Evolutionary conservation across 1,139 yeast species (phyloP).

Genomic region (Meyerozyma carpophila): DNA sequence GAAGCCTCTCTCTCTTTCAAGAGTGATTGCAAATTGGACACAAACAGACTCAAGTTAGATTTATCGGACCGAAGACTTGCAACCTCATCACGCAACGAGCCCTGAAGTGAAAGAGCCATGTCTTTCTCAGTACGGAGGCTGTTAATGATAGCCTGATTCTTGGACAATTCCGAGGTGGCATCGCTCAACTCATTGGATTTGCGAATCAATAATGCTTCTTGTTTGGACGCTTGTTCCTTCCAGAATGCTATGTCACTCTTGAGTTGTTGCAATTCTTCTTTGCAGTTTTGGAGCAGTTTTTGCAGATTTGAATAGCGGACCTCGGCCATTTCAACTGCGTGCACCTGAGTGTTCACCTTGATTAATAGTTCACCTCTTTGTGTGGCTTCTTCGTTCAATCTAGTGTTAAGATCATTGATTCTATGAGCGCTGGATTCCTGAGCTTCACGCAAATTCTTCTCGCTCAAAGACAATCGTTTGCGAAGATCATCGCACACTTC

Average conservation of each 20-base stretch:
- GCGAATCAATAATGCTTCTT: conserved; percentile 47
- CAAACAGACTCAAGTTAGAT: conserved; percentile 50
- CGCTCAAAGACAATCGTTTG: conserved; percentile 23
- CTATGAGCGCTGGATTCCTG: conserved; percentile 22
- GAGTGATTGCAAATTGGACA: conserved; percentile 57
- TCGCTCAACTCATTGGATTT: conserved; percentile 56
- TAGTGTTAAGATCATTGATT: conserved; percentile 21
- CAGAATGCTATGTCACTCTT: conserved; percentile 39
- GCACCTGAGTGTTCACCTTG: conserved; percentile 25
- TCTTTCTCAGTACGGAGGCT: conserved; percentile 53
- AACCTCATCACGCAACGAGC: conserved; percentile 51
- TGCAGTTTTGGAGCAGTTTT: conserved; percentile 15
- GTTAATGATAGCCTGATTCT: conserved; percentile 41
- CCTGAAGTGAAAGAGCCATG: conserved; percentile 45
- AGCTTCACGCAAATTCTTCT: conserved; percentile 23
- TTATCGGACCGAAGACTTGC: conserved; percentile 54
- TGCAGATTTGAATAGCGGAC: conserved; percentile 26
- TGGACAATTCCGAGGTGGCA: conserved; percentile 46
- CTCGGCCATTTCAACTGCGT: conserved; percentile 30
- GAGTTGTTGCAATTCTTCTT: conserved; percentile 25
- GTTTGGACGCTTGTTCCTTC: conserved; percentile 53
- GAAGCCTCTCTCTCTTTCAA: conserved; percentile 59
- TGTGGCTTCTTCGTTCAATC: conserved; percentile 20
- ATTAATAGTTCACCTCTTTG: conserved; percentile 28
- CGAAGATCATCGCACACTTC: conserved; percentile 26